Base-by-base conservation (phyloP, 116 monocot species). In the Cymodocea nodosa region DNA sequence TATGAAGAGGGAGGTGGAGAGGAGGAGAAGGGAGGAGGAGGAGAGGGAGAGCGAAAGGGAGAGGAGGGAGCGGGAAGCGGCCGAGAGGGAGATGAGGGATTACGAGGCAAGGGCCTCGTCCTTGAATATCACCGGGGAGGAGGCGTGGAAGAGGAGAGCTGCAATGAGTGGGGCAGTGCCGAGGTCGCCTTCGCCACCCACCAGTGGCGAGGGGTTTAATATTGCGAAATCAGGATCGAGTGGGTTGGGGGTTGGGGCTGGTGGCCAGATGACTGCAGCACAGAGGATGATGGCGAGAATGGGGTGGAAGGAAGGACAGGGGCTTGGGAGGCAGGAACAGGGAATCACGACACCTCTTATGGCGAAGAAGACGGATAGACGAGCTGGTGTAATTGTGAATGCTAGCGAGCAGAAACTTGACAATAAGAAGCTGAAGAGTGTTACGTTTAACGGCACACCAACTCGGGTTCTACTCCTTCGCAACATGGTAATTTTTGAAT, bases 261-360 rank as follows among this genome's bases (percentile, higher is more conserved):
- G 87, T 13, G 90, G 87, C 25, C 90, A 94, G 77, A 94, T 94
- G 90, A 94, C 94, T 40, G 94, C 94, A 20, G 94, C 94, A 0
- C 94, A 94, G 77, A 79, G 90, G 77, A 95, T 95, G 95, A 95
- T 95, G 95, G 90, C 90, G 13, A 95, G 87, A 79, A 95, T 95
- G 95, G 95, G 95, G 23, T 95, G 95, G 95, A 95, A 95, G 51
- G 81, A 95, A 76, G 95, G 95, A 0, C 95, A 95, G 77, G 95
- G 95, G 13, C 90, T 95, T 71, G 95, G 95, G 1, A 95, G 85
- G 71, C 90, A 78, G 70, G 95, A 95, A 68, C 95, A 95, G 63
- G 95, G 95, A 8, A 95, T 95, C 60, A 95, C 95, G 2, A 87
- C 95, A 14, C 95, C 95, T 35, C 69, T 95, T 36, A 85, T 95